Percentiles rank a stretch among this genome's conserved stretches.
Conservation (phyloP, 768 basidiomycete species). For the Pholiota microspora region DNA sequence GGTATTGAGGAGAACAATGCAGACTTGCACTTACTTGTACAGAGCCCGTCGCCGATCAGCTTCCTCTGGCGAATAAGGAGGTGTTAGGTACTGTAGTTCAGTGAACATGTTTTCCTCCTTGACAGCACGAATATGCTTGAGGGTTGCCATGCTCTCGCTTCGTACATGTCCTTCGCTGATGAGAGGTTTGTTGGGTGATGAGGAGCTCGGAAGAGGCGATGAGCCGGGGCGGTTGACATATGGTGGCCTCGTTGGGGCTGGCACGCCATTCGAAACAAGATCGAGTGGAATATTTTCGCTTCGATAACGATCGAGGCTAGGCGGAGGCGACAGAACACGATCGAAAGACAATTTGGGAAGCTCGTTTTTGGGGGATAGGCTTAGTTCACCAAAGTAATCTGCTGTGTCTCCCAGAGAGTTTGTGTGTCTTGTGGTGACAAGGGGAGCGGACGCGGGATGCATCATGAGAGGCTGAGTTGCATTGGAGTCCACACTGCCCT, state of each 20-base stretch:
- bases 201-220: conserved; percentile 54
- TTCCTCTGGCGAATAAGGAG: conserved; percentile 86
- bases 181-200: conserved; percentile 30
- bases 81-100: conserved; percentile 67
- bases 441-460: conserved; percentile 20
- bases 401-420: background rate
- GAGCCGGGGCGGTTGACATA: conserved; percentile 62
- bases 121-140: conserved; percentile 44
- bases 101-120: conserved; percentile 69
- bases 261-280: conserved; percentile 32
- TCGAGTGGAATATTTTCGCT: conserved; percentile 10
- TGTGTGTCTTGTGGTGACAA: conserved; percentile 5
- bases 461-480: too few species aligned
- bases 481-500: background rate
- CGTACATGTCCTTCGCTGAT: conserved; percentile 32
- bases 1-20: background rate
- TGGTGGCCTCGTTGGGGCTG: conserved; percentile 49
- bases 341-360: background rate
- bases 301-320: conserved; percentile 9
- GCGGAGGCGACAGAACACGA: background rate
- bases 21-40: conserved; percentile 60
- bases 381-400: conserved; percentile 22
- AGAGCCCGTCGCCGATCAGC: conserved; percentile 77
- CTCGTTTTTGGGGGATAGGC: conserved; percentile 1
- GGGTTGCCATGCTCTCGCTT: conserved; percentile 18